These are phyloP conservation scores for Macaranga tanarius DNA, from an alignment of 441 rosid species.

Conservation along the genomic window DNA sequence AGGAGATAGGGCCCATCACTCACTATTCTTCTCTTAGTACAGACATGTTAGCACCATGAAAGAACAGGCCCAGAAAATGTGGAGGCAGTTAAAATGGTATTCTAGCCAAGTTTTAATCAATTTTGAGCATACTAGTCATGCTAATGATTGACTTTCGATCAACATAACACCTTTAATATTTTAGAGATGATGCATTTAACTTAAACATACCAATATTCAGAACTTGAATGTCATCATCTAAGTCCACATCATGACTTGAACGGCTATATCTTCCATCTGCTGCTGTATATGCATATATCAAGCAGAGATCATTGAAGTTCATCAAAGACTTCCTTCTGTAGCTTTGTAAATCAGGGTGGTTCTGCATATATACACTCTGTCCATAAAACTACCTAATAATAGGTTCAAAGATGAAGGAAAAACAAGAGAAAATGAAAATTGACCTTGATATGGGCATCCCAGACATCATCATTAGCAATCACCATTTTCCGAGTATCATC, in stretches of 20 bases:
- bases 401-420: neutral
- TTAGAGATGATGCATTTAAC: neutral
- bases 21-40: neutral
- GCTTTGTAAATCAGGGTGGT: slow-evolving; percentile 46
- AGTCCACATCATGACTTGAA: slow-evolving; percentile 63
- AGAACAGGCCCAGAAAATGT: neutral
- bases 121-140: neutral
- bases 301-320: slow-evolving; percentile 53
- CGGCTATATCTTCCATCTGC: slow-evolving; percentile 77
- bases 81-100: neutral
- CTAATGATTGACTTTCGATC: neutral
- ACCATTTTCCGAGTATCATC: slow-evolving; percentile 50
- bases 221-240: slow-evolving; percentile 56
- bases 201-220: slow-evolving; percentile 39
- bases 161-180: neutral
- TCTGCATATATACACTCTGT: slow-evolving; percentile 36
- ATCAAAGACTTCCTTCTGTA: slow-evolving; percentile 43
- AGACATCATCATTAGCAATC: slow-evolving; percentile 37
- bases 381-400: slow-evolving; percentile 7
- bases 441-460: slow-evolving; percentile 48
- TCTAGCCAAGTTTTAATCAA: neutral
- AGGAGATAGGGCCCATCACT: neutral
- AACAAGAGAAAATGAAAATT: neutral
- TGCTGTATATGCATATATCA: slow-evolving; percentile 51
- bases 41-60: neutral